Base-by-base conservation (phyloP, 148 eudicot genomes). In the Rhododendron ovatum region DNA sequence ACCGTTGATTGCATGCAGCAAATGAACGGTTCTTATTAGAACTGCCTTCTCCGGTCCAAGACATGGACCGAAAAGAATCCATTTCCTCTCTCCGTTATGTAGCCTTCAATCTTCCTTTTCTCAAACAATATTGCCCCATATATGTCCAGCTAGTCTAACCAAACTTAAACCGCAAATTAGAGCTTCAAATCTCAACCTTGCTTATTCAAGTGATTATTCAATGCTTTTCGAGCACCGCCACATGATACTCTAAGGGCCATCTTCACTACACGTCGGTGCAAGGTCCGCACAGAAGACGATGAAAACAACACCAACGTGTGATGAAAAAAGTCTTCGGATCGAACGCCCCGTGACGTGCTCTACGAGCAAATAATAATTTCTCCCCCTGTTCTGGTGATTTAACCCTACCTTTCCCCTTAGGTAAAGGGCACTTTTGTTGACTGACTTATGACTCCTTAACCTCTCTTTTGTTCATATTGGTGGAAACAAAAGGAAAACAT, bases 341-440 rank as follows among this genome's bases (percentile, higher is more conserved):
- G 6, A 41, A 7, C 6, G 17, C 7, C 7, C 0, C 6, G 22
- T 55, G 61, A 55, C 61, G 61, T 55, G 61, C 22, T 55, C 4
- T 51, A 0, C 1, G 61, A 18, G 22, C 7, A 55, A 55, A 17
- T 55, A 55, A 17, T 55, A 15, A 55, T 53, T 53, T 53, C 13
- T 2, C 17, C 57, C 1, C 4, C 63, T 57, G 63, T 71, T 71
- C 28, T 28, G 47, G 85, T 47, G 78, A 83, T 83, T 83, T 83
- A 83, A 69, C 69, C 43, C 39, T 63, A 41, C 48, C 67, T 65
- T 83, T 35, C 85, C 85, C 43, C 85, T 45, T 43, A 15, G 1
- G 67, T 20, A 41, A 69, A 83, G 78, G 59, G 50, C 43, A 69
- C 85, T 63, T 83, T 47, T 83, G 79, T 84, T 84, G 85, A 84